These are phyloP conservation scores for Aspergillus costaricaensis DNA, from an alignment of 2,329 filamentous ascomycete genomes.

Conservation along the genomic window DNA sequence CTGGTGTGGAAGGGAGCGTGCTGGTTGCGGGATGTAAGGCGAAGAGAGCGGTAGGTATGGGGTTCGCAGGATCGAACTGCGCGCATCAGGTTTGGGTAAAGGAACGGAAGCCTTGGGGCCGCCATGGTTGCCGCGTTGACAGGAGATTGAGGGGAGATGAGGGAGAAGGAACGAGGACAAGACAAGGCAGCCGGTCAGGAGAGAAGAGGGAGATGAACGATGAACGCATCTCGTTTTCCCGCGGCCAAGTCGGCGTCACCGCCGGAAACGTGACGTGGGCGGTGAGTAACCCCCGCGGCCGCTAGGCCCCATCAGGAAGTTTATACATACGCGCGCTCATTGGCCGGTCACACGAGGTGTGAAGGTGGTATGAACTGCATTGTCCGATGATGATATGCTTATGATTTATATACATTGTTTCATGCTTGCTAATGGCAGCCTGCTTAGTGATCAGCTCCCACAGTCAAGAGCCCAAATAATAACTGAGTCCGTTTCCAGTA, in stretches of 20 bases:
- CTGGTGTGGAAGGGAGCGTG: slow-evolving; percentile 41
- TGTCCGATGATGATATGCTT: no score
- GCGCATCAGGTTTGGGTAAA: slow-evolving; percentile 69
- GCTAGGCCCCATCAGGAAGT: not conserved
- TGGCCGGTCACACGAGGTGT: not conserved
- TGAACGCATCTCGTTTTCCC: slow-evolving; percentile 22
- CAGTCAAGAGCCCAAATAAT: slow-evolving; percentile 73
- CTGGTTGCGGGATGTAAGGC: slow-evolving; percentile 34
- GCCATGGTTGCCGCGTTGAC: slow-evolving; percentile 53
- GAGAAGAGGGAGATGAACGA: not conserved
- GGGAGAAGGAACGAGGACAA: slow-evolving; percentile 2
- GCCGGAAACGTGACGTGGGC: slow-evolving; percentile 30
- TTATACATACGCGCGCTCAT: slow-evolving; percentile 4
- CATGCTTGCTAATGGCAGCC: not conserved
- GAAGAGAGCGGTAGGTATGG: slow-evolving; percentile 46
- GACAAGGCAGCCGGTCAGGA: slow-evolving; percentile 9
- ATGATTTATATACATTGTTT: slow-evolving; percentile 3
- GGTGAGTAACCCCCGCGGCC: slow-evolving; percentile 27
- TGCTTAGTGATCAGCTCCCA: slow-evolving; percentile 13
- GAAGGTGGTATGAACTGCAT: not conserved
- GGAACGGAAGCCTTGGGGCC: slow-evolving; percentile 63
- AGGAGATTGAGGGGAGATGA: slow-evolving; percentile 13
- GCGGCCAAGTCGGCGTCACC: slow-evolving; percentile 25
- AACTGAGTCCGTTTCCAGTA: slow-evolving; percentile 83
- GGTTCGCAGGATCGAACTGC: slow-evolving; percentile 53